phyloP scores from a whole-genome alignment of 2,329 filamentous ascomycete species.

The Fusarium equiseti region DNA sequence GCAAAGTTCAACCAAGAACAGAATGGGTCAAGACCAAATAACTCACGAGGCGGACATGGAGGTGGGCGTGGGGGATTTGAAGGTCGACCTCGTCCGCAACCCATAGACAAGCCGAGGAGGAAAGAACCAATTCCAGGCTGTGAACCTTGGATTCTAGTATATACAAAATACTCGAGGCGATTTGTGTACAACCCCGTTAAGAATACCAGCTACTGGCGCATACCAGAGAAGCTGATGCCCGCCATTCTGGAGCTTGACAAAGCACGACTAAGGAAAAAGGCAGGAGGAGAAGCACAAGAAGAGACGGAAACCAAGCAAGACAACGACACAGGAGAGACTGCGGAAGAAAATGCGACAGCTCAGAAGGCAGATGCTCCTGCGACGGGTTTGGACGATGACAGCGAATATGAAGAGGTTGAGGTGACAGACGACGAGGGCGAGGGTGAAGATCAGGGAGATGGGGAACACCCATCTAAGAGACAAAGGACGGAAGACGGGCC shows the following conservation, averaged over 20 bases:
- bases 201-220: constrained; percentile 93
- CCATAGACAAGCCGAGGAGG: constrained; percentile 82
- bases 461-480: constrained; percentile 70
- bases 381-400: constrained; percentile 59
- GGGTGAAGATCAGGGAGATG: constrained; percentile 68
- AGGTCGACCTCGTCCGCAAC: constrained; percentile 73
- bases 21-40: constrained; percentile 51
- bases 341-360: background rate
- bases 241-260: constrained; percentile 80
- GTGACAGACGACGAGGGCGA: constrained; percentile 68
- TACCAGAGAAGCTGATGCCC: constrained; percentile 86
- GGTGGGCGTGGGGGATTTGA: constrained; percentile 64
- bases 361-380: constrained; percentile 1
- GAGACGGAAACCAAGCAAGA: constrained; percentile 14
- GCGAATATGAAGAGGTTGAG: constrained; percentile 67
- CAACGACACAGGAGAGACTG: constrained; percentile 7
- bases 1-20: constrained; percentile 63
- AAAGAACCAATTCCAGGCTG: constrained; percentile 83
- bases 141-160: constrained; percentile 91
- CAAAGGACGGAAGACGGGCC: constrained; percentile 68
- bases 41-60: constrained; percentile 48
- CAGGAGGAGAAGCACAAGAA: constrained; percentile 50
- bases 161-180: constrained; percentile 87
- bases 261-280: constrained; percentile 73
- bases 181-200: constrained; percentile 92